phyloP scores from a whole-genome alignment of 768 basidiomycete genomes.

The Xerocomellus amylosporus region DNA sequence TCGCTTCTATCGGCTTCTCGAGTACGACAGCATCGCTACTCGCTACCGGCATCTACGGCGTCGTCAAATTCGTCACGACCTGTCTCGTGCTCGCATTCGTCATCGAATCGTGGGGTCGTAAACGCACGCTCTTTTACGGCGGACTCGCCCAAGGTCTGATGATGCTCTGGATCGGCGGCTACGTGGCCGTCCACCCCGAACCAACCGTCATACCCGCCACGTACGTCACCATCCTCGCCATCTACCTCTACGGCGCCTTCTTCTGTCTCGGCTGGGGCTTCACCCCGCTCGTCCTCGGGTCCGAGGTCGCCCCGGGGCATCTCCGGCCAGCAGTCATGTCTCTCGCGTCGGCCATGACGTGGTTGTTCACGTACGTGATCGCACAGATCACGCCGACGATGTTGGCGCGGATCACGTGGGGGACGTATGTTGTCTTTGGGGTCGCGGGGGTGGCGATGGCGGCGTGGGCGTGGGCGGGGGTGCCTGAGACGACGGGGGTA shows the following conservation, averaged over 20 bases:
- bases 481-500: conserved; percentile 41
- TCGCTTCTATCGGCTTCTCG: conserved; percentile 35
- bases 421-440: conserved; percentile 36
- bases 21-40: conserved; percentile 32
- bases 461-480: conserved; percentile 34
- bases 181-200: conserved; percentile 30
- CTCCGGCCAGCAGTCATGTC: conserved; percentile 33
- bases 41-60: conserved; percentile 42
- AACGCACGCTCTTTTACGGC: conserved; percentile 36
- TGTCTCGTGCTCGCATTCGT: conserved; percentile 34
- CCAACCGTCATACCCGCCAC: conserved; percentile 26
- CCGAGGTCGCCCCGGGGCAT: conserved; percentile 38
- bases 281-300: conserved; percentile 34
- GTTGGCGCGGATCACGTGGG: conserved; percentile 27
- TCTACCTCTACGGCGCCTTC: conserved; percentile 37
- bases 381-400: conserved; percentile 39
- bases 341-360: conserved; percentile 31
- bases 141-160: conserved; percentile 34
- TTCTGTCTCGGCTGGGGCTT: conserved; percentile 37
- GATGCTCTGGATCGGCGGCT: conserved; percentile 40
- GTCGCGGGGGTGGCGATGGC: conserved; percentile 30
- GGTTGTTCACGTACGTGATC: conserved; percentile 39
- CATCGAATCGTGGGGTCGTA: conserved; percentile 40
- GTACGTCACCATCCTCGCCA: conserved; percentile 35
- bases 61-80: conserved; percentile 37